phyloP scores from a whole-genome alignment of 2,329 filamentous ascomycete genomes.

The Cytospora paraplurivora region DNA sequence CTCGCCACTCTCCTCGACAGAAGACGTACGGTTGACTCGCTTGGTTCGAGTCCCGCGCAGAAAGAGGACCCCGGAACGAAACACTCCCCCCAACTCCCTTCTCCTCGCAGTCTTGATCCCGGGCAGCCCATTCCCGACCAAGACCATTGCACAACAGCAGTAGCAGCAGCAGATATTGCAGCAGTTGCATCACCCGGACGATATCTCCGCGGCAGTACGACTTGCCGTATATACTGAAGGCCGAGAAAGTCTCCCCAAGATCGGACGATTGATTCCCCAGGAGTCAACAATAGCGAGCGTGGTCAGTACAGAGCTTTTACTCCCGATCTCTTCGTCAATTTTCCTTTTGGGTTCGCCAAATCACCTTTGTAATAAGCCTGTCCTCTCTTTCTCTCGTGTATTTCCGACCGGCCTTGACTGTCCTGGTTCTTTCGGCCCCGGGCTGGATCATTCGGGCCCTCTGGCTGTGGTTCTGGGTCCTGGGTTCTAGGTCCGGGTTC shows the following conservation, averaged over 20 bases:
- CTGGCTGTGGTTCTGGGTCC: constrained; percentile 2
- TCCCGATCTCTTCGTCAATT: neutral
- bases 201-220: constrained; percentile 11
- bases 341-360: neutral
- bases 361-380: neutral
- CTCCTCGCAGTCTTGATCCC: constrained; percentile 2
- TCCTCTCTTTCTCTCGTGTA: neutral
- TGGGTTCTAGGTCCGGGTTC: neutral
- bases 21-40: constrained; percentile 1
- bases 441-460: constrained; percentile 7
- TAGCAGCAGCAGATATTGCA: constrained; percentile 6
- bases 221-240: neutral
- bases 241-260: neutral
- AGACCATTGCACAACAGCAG: constrained; percentile 16
- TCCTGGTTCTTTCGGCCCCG: neutral
- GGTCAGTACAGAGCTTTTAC: constrained; percentile 17
- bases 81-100: neutral
- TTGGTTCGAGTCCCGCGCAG: constrained; percentile 4
- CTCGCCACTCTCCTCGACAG: too few species aligned
- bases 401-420: neutral
- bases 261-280: constrained; percentile 4
- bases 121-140: constrained; percentile 12
- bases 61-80: neutral
- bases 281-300: constrained; percentile 15
- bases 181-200: neutral